These are phyloP conservation scores for Naganishia liquefaciens DNA, from an alignment of 1,284 basidiomycete species.

Conservation along the genomic window DNA sequence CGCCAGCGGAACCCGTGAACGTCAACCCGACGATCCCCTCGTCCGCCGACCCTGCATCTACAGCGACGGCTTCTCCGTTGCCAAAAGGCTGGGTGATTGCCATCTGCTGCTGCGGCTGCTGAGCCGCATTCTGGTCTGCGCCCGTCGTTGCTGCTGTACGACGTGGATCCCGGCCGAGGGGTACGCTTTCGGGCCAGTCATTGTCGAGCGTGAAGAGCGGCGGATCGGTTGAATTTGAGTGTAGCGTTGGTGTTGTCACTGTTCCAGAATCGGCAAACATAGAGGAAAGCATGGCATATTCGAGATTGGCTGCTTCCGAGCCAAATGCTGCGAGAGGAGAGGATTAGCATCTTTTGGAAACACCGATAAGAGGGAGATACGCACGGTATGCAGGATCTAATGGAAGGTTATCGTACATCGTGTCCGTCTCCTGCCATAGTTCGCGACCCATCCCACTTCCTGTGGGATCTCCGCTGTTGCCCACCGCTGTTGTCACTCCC, in stretches of 20 bases:
- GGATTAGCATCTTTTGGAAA: neutral
- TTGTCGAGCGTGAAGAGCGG: slow-evolving; percentile 30
- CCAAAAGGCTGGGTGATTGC: neutral
- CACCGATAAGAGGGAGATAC: neutral
- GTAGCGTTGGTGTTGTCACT: slow-evolving; percentile 45
- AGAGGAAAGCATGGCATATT: slow-evolving; percentile 87
- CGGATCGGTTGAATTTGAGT: slow-evolving; percentile 50
- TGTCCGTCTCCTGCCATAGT: slow-evolving; percentile 58
- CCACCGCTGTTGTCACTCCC: slow-evolving; percentile 2
- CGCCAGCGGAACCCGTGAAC: slow-evolving; percentile 19
- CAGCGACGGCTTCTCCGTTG: neutral
- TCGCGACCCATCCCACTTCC: slow-evolving; percentile 37
- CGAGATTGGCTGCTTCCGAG: slow-evolving; percentile 83
- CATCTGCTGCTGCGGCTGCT: neutral
- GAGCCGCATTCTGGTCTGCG: neutral
- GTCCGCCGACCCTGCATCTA: neutral
- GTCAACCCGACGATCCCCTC: neutral
- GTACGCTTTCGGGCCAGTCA: slow-evolving; percentile 30
- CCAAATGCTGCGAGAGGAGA: slow-evolving; percentile 60
- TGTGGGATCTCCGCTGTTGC: slow-evolving; percentile 19
- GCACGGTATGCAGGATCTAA: slow-evolving; percentile 63
- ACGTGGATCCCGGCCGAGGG: neutral
- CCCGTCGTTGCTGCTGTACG: neutral
- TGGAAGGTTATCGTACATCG: slow-evolving; percentile 62
- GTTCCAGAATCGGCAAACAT: slow-evolving; percentile 68